Evolutionary conservation across 2,329 filamentous ascomycete species (phyloP).

Genomic region (Monosporascus sp.): DNA sequence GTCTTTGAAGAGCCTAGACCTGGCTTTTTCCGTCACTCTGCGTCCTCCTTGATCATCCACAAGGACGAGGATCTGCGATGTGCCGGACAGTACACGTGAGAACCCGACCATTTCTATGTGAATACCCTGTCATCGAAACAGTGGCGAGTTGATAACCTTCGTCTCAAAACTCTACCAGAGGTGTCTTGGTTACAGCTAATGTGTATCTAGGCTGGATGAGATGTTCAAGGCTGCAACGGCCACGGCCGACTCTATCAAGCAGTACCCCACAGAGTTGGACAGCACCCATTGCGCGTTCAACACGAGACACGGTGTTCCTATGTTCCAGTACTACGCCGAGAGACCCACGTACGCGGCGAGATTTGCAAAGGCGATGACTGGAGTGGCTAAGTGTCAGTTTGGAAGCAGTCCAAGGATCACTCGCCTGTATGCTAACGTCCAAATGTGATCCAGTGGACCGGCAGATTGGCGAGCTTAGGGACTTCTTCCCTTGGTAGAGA

Average conservation of each 20-base stretch:
- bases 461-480: constrained; percentile 2
- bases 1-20: too few relatives aligned
- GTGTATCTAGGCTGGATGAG: not conserved
- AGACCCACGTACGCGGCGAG: constrained; percentile 3
- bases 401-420: too few relatives aligned
- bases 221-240: not conserved
- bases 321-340: not conserved
- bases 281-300: not conserved
- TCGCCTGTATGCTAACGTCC: not conserved
- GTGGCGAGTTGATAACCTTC: not conserved
- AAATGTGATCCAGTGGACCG: constrained; percentile 1
- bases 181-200: not conserved
- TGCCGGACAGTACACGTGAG: not conserved
- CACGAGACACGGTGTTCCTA: not conserved
- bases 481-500: constrained; percentile 6
- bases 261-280: not conserved
- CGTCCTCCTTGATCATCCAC: not conserved
- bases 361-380: constrained; percentile 13
- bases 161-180: not conserved
- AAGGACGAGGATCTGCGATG: too few relatives aligned
- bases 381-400: not conserved
- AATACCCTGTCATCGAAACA: not conserved
- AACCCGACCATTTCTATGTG: too few relatives aligned
- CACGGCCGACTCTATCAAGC: not conserved
- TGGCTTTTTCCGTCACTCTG: not conserved